Base-by-base conservation (phyloP, 1,139 yeast genomes). In the Lodderomyces oxycetoniae region DNA sequence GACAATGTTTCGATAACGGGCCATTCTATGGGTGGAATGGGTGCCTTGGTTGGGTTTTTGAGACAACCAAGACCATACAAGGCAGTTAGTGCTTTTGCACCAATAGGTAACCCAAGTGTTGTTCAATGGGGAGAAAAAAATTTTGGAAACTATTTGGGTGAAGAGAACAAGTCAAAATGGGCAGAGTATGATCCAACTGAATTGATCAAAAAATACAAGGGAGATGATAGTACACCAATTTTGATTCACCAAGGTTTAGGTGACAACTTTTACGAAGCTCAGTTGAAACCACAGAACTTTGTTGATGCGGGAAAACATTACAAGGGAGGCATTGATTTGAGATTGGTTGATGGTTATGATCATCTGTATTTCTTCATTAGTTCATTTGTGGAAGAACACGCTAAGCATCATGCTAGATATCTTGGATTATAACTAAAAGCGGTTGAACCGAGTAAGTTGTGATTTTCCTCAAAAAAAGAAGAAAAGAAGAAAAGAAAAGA, bases 1-100 rank as follows among this genome's bases (percentile, higher is more conserved):
- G 53, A 59, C 22, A 79, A 74, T 32, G 70, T 80, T 36, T 74
- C 91, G 17, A 78, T 91, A 44, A 79, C 93, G 8, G 97, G 97
- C 29, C 97, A 91, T 57, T 91, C 98, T 2, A 91, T 91, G 97
- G 98, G 98, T 32, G 98, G 98, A 0, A 87, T 74, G 56, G 98
- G 98, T 35, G 95, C 98, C 0, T 62, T 91, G 41, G 65, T 82
- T 37, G 79, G 94, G 11, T 89, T 76, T 55, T 63, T 91, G 37
- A 74, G 70, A 45, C 78, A 84, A 54, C 87, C 91, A 1, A 83
- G 79, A 3, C 67, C 67, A 50, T 91, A 83, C 67, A 77, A 75
- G 55, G 79, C 94, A 2, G 93, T 85, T 24, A 77, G 89, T 41
- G 97, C 96, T 0, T 91, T 91, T 63, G 77, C 96, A 0, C 97